Evolutionary conservation across 1,284 basidiomycete genomes (phyloP).

Genomic region (Heterobasidion parviporum): DNA sequence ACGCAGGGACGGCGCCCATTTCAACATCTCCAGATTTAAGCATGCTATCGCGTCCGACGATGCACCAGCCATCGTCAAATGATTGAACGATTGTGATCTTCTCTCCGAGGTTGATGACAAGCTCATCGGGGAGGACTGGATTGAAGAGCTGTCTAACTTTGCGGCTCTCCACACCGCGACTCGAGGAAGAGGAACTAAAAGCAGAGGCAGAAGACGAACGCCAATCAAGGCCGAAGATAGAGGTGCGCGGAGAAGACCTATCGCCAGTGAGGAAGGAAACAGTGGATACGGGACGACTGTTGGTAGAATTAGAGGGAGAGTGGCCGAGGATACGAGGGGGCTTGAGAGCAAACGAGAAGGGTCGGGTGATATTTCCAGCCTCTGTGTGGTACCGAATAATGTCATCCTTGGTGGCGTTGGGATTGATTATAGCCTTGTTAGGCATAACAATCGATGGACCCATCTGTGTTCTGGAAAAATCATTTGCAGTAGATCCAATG

Average conservation of each 20-base stretch:
- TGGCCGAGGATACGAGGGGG: slow-evolving; percentile 25
- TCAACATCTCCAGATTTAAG: slow-evolving; percentile 41
- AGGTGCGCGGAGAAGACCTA: slow-evolving; percentile 1
- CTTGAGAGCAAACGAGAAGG: slow-evolving; percentile 34
- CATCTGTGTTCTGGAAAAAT: slow-evolving; percentile 38
- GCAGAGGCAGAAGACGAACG: slow-evolving; percentile 19
- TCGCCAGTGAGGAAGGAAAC: slow-evolving; percentile 12
- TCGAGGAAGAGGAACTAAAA: slow-evolving; percentile 27
- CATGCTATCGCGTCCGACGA: slow-evolving; percentile 49
- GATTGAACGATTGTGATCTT: slow-evolving; percentile 45
- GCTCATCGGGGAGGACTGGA: slow-evolving; percentile 65
- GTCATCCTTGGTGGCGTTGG: slow-evolving; percentile 29
- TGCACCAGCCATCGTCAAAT: slow-evolving; percentile 72
- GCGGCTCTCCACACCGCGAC: slow-evolving; percentile 29
- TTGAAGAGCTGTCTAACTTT: slow-evolving; percentile 55
- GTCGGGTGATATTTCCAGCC: slow-evolving; percentile 38
- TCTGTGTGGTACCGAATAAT: slow-evolving; percentile 38
- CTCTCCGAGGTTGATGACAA: slow-evolving; percentile 49
- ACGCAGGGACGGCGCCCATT: slow-evolving; percentile 62
- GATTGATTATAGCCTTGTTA: slow-evolving; percentile 31
- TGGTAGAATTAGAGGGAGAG: not conserved
- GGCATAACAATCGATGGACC: slow-evolving; percentile 44
- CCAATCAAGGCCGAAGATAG: slow-evolving; percentile 5
- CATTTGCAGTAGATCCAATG: not conserved
- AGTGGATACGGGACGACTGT: slow-evolving; percentile 11